A percentile compares a stretch with the other conserved stretches of the same genome.
Conservation (phyloP, 371 early-diverging fungal species). For the Mucor saturninus region DNA sequence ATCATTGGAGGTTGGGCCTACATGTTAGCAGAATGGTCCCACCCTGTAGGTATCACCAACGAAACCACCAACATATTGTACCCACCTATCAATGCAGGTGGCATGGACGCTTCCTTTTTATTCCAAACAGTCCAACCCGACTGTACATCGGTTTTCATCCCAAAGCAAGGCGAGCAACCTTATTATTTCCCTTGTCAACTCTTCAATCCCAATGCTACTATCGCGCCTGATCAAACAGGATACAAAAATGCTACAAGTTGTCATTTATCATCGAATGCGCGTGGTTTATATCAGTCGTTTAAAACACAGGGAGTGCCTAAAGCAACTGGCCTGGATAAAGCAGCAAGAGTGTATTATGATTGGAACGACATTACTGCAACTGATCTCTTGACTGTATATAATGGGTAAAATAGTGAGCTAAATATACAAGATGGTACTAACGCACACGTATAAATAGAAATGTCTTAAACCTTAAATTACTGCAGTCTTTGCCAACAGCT, state of each 20-base stretch:
- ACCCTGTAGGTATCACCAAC: conserved; percentile 43
- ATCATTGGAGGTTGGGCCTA: conserved; percentile 63
- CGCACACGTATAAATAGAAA: conserved; percentile 22
- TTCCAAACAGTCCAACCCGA: conserved; percentile 56
- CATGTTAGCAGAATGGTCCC: conserved; percentile 55
- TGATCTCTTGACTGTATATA: conserved; percentile 66
- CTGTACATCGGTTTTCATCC: conserved; percentile 61
- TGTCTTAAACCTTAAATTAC: conserved; percentile 43
- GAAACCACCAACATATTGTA: conserved; percentile 58
- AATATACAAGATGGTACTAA: background rate
- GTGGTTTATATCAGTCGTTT: conserved; percentile 38
- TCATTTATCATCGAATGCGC: conserved; percentile 58
- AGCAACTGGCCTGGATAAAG: conserved; percentile 35
- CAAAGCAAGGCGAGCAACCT: conserved; percentile 42
- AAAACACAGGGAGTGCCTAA: conserved; percentile 39
- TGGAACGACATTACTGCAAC: conserved; percentile 66
- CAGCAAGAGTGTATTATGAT: conserved; percentile 69
- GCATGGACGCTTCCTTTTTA: conserved; percentile 60
- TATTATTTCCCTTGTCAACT: conserved; percentile 78
- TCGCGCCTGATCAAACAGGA: conserved; percentile 45
- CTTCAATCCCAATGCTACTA: conserved; percentile 53
- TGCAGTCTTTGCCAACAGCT: conserved; percentile 37
- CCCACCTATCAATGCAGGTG: conserved; percentile 66
- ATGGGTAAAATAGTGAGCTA: conserved; percentile 55
- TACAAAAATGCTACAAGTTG: conserved; percentile 63